phyloP scores from a whole-genome alignment of 2,329 filamentous ascomycete species.

The Nothopassalora personata region DNA sequence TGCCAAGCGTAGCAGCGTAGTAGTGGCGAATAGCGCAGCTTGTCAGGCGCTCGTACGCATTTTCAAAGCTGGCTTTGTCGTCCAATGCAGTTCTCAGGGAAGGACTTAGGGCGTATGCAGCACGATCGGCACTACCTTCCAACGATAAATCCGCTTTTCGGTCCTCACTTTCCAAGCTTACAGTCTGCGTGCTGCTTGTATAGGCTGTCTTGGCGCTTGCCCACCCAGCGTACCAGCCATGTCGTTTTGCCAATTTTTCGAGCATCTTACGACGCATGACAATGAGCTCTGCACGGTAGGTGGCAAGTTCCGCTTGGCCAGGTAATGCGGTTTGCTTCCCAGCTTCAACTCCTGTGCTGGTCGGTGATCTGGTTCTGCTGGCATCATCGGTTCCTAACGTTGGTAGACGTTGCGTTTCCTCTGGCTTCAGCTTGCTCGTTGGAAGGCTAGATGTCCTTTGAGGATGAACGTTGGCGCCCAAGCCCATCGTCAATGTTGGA shows the following conservation, averaged over 20 bases:
- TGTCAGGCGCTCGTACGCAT: conserved; percentile 58
- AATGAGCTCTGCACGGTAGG: conserved; percentile 75
- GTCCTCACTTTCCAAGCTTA: not conserved
- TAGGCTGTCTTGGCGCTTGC: conserved; percentile 30
- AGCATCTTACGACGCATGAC: conserved; percentile 74
- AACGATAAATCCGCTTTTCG: not conserved
- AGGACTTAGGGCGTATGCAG: conserved; percentile 12
- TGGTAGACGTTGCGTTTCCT: conserved; percentile 8
- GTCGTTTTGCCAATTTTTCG: conserved; percentile 64
- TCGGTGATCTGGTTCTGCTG: conserved; percentile 13
- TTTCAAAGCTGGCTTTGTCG: conserved; percentile 37
- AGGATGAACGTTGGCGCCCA: conserved; percentile 31
- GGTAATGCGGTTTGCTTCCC: conserved; percentile 22
- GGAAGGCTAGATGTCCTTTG: conserved; percentile 27
- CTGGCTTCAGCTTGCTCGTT: conserved; percentile 5
- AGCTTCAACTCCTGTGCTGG: conserved; percentile 13
- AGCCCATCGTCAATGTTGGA: conserved; percentile 23
- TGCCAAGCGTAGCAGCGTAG: conserved; percentile 68
- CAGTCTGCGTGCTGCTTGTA: not conserved
- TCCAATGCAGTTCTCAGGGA: conserved; percentile 32
- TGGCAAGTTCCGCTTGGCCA: conserved; percentile 73
- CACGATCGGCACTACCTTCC: not conserved
- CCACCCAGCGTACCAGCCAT: conserved; percentile 76
- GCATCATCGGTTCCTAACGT: conserved; percentile 7
- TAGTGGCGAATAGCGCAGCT: conserved; percentile 80